A percentile compares a stretch with the other conserved stretches of the same genome.
Conservation (phyloP, 768 basidiomycete genomes). For the Russula olivacea region DNA sequence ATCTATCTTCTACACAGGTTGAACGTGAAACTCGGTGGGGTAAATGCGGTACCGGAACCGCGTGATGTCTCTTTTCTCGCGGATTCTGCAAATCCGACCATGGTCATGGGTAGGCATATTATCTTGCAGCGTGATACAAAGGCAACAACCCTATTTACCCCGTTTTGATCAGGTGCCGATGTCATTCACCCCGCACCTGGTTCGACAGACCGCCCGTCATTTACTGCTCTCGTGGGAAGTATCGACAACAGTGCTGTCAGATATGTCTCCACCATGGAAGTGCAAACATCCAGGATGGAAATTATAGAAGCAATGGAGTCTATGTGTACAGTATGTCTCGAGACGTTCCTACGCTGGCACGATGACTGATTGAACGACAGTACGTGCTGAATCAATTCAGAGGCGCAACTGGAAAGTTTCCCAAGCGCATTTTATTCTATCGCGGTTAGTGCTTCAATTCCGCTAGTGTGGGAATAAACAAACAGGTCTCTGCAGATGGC, state of each 20-base stretch:
- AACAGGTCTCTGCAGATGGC: slow-evolving; percentile 35
- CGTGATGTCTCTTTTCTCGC: slow-evolving; percentile 57
- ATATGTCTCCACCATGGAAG: slow-evolving; percentile 55
- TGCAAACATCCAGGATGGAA: slow-evolving; percentile 64
- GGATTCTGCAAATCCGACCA: slow-evolving; percentile 67
- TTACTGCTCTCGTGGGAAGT: slow-evolving; percentile 73
- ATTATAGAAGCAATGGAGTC: slow-evolving; percentile 65
- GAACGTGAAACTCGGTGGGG: slow-evolving; percentile 80
- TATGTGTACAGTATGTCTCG: slow-evolving; percentile 51
- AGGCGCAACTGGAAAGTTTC: slow-evolving; percentile 52
- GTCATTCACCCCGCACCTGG: slow-evolving; percentile 82
- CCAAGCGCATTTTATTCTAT: slow-evolving; percentile 71
- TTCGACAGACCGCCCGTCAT: slow-evolving; percentile 72
- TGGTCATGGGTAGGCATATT: slow-evolving; percentile 62
- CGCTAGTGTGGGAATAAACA: neutral
- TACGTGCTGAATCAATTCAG: slow-evolving; percentile 52
- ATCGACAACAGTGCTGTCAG: slow-evolving; percentile 73
- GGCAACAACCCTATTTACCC: neutral
- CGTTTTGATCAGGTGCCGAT: slow-evolving; percentile 53
- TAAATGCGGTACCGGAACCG: slow-evolving; percentile 72
- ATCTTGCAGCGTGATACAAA: neutral
- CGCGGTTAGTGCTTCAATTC: slow-evolving; percentile 41
- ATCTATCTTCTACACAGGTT: slow-evolving; percentile 40
- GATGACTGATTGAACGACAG: slow-evolving; percentile 31
- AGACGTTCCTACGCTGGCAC: neutral